Conservation (phyloP, 352 stramenopile species). For the Pythium utonaiense region DNA sequence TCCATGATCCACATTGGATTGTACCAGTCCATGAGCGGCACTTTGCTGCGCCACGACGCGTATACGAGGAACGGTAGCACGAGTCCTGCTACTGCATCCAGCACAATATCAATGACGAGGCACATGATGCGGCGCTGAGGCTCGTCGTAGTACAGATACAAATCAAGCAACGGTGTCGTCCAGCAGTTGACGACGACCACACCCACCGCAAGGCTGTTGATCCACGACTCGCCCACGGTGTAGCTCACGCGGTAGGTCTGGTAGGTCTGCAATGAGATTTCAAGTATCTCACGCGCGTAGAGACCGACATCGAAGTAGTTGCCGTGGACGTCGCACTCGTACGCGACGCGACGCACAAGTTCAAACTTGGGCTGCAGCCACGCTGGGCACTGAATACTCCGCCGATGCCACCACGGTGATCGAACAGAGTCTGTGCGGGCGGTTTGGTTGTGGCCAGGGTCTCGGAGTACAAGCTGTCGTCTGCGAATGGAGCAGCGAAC, state of each 20-base stretch:
- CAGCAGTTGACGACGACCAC: constrained; percentile 39
- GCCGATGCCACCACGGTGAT: background rate
- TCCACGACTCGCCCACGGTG: constrained; percentile 12
- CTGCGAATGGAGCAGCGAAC: constrained; percentile 1
- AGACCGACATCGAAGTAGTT: constrained; percentile 9
- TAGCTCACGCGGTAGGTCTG: constrained; percentile 25
- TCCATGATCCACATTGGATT: constrained; percentile 10
- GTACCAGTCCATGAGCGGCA: constrained; percentile 5
- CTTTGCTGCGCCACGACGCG: constrained; percentile 5
- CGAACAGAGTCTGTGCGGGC: background rate
- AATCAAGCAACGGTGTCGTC: constrained; percentile 34
- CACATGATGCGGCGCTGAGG: constrained; percentile 29
- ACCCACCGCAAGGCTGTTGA: constrained; percentile 21
- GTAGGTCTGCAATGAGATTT: constrained; percentile 25
- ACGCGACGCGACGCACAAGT: background rate
- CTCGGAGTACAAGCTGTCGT: background rate
- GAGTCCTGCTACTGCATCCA: constrained; percentile 26
- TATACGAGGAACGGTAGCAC: constrained; percentile 10
- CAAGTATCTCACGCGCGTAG: constrained; percentile 9
- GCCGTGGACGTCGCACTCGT: constrained; percentile 3
- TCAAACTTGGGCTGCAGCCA: background rate
- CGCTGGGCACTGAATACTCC: background rate
- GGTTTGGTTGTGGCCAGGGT: background rate
- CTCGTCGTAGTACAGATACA: constrained; percentile 5
- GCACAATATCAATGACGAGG: constrained; percentile 26